Conservation (phyloP, 805 yeast genomes). For the Pichia cabralensis region DNA sequence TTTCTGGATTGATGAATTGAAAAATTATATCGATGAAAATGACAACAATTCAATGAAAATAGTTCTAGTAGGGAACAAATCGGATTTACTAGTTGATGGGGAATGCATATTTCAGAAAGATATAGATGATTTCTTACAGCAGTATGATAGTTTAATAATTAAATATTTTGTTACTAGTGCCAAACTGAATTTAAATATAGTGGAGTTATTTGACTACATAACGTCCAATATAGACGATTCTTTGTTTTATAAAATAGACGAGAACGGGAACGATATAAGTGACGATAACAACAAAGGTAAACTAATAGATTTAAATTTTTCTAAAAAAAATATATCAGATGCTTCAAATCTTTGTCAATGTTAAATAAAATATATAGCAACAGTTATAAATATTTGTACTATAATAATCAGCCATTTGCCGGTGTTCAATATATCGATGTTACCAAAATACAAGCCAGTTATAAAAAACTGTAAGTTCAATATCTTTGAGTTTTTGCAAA, state of each 20-base stretch:
- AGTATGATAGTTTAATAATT: conserved; percentile 11
- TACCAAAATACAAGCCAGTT: not conserved
- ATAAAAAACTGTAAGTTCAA: conserved; percentile 2
- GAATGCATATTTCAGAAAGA: conserved; percentile 16
- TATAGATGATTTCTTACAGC: conserved; percentile 17
- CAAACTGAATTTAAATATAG: conserved; percentile 56
- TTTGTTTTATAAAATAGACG: conserved; percentile 18
- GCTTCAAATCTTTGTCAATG: conserved; percentile 15
- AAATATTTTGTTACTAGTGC: conserved; percentile 49
- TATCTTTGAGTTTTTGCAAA: too few species aligned
- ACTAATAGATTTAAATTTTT: conserved; percentile 17
- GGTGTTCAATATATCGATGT: not conserved
- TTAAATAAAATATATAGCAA: conserved; percentile 2
- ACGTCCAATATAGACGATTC: conserved; percentile 21
- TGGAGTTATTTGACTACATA: conserved; percentile 30
- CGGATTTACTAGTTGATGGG: conserved; percentile 39
- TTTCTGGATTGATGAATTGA: conserved; percentile 82
- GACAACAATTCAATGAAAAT: conserved; percentile 21
- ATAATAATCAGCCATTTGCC: too few species aligned
- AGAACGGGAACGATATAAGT: conserved; percentile 7
- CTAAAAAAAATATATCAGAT: conserved; percentile 3
- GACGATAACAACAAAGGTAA: conserved; percentile 11
- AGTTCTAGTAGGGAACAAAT: conserved; percentile 72
- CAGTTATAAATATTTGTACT: too few species aligned
- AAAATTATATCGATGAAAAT: conserved; percentile 14